Evolutionary conservation across 139 green algal species (phyloP).

Genomic region (Chlorella vulgaris): DNA sequence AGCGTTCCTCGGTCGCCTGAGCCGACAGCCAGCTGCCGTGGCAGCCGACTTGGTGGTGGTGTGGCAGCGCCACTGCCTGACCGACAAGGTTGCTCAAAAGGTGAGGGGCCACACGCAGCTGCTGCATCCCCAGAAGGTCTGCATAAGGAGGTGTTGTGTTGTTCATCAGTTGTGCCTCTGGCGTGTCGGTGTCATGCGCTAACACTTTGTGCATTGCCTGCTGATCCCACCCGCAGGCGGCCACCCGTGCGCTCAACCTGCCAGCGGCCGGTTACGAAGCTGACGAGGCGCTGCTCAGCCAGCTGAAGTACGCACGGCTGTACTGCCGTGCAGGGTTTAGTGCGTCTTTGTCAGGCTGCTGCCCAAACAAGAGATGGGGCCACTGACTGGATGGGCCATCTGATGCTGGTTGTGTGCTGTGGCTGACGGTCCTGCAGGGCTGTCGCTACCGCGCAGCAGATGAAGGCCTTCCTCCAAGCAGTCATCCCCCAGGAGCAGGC

Average conservation of each 20-base stretch:
- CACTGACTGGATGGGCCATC: neutral
- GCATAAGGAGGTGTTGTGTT: neutral
- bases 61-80: slow-evolving; percentile 29
- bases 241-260: slow-evolving; percentile 1
- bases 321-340: neutral
- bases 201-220: neutral
- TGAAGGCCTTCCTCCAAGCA: slow-evolving; percentile 12
- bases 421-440: neutral
- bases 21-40: slow-evolving; percentile 6
- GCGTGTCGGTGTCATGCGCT: too few relatives aligned
- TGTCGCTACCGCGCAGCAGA: slow-evolving; percentile 6
- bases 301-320: neutral
- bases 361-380: neutral
- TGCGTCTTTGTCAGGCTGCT: neutral
- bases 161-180: neutral
- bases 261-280: neutral
- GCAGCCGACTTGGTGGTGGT: slow-evolving; percentile 20
- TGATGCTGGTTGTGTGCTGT: neutral
- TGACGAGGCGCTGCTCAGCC: neutral
- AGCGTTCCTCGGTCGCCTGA: slow-evolving; percentile 14
- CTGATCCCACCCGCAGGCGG: neutral
- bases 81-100: slow-evolving; percentile 7
- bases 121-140: neutral
- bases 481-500: slow-evolving; percentile 8
- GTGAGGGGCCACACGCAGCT: neutral